phyloP scores from a whole-genome alignment of 306 rosid genomes.

The Lotus japonicus region DNA sequence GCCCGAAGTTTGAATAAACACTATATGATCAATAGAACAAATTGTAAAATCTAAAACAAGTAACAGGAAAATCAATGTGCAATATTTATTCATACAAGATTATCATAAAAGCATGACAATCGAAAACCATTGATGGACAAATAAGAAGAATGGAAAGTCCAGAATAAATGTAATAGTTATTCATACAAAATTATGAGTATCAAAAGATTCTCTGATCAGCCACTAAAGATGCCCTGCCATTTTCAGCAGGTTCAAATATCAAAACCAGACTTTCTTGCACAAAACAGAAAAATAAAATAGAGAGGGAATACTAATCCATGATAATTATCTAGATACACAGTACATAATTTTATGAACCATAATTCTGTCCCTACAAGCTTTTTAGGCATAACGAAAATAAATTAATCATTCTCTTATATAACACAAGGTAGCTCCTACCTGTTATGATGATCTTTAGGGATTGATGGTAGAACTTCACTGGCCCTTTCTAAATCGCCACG shows the following conservation, averaged over 20 bases:
- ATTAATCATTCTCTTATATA: neutral
- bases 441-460: slow-evolving; percentile 95
- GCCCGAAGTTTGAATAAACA: neutral
- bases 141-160: neutral
- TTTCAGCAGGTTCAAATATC: slow-evolving; percentile 13
- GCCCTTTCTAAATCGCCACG: slow-evolving; percentile 97
- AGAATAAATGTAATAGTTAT: neutral
- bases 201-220: slow-evolving; percentile 1
- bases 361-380: neutral
- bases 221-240: neutral
- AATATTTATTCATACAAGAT: neutral
- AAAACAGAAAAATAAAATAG: neutral
- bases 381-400: neutral
- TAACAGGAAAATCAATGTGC: neutral
- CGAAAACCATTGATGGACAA: neutral
- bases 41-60: neutral
- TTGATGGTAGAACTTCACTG: slow-evolving; percentile 74
- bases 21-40: neutral
- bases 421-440: slow-evolving; percentile 39
- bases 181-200: neutral
- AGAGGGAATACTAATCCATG: slow-evolving; percentile 1
- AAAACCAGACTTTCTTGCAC: slow-evolving; percentile 2
- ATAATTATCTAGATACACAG: neutral
- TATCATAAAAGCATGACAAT: slow-evolving; percentile 15
- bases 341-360: neutral